These are phyloP conservation scores for Volvox carteri DNA, from an alignment of 163 green algal species.

Conservation along the genomic window DNA sequence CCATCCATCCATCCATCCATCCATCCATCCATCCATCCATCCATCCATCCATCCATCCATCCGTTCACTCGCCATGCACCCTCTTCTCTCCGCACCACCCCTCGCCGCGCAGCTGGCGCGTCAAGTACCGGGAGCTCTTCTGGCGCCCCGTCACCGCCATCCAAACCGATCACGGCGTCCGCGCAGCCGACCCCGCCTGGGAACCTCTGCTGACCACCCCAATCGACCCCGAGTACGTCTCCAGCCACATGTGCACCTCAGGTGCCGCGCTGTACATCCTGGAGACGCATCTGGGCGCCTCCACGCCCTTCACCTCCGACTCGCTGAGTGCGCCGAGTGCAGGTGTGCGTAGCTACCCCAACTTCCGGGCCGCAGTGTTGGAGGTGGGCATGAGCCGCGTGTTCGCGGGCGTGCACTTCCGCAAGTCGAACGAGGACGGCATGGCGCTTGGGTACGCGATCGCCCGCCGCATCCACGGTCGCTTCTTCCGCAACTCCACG, in stretches of 20 bases:
- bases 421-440: constrained; percentile 28
- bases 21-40: too few species aligned
- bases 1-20: too few species aligned
- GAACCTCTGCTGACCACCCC: constrained; percentile 35
- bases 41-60: too few species aligned
- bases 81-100: too few species aligned
- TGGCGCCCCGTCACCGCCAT: constrained; percentile 57
- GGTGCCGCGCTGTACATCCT: constrained; percentile 10
- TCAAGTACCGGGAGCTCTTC: constrained; percentile 44
- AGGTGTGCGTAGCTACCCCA: neutral
- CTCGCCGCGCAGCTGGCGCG: constrained; percentile 40
- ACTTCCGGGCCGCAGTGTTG: neutral
- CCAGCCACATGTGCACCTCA: constrained; percentile 42
- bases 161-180: neutral
- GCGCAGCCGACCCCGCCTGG: constrained; percentile 26
- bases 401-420: constrained; percentile 18
- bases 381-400: constrained; percentile 40
- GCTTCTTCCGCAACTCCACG: neutral
- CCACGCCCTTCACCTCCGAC: neutral
- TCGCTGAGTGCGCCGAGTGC: neutral
- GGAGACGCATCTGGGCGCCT: neutral
- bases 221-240: constrained; percentile 51
- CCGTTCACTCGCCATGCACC: too few species aligned
- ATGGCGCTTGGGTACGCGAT: neutral
- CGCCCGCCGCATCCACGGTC: neutral